Base-by-base conservation (phyloP, 1,284 basidiomycete species). In the Ceratobasidium sp. region DNA sequence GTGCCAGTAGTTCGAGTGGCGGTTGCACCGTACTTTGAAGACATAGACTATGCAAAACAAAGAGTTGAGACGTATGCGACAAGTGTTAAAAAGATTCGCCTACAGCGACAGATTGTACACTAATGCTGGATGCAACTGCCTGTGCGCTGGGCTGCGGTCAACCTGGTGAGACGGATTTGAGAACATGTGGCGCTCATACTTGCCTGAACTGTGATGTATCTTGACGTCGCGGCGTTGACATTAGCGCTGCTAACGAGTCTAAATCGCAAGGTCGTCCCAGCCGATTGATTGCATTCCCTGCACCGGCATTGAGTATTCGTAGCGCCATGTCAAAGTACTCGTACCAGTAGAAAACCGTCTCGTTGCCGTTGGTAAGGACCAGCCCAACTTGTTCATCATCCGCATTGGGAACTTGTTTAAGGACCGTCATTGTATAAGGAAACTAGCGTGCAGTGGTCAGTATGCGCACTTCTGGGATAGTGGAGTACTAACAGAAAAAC, bases 351-450 rank as follows among this genome's bases (percentile, higher is more conserved):
- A 64, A 64, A 17, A 20, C 10, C 4, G 58, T 12, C 15, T 38
- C 45, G 31, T 64, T 52, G n/a, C 10, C 42, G 17, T 60, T 47
- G 13, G 58, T 52, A 25, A 35, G 40, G 13, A 64, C 58, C 8
- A 64, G 32, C 3, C 58, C 58, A 34, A 64, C 45, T 29, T 64
- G 45, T 27, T 34, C 27, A n/a, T 32, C 31, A 20, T 29, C n/a
- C 13, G 45, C n/a, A 32, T 47, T 47, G 17, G 22, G 20, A n/a
- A 49, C 45, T 17, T 52, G 45, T 34, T 64, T 64, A 47, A 64
- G 22, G 13, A 64, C 58, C 17, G 58, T 64, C 58, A 64, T 64
- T 10, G 45, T 64, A 22, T 64, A 64, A 1, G 58, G 58, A 22
- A 49, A 64, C 58, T 64, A 20, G 38, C n/a, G 7, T 13, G 2